Conservation (phyloP, 1,139 yeast species). For the Protomyces lactucae-debilis region DNA sequence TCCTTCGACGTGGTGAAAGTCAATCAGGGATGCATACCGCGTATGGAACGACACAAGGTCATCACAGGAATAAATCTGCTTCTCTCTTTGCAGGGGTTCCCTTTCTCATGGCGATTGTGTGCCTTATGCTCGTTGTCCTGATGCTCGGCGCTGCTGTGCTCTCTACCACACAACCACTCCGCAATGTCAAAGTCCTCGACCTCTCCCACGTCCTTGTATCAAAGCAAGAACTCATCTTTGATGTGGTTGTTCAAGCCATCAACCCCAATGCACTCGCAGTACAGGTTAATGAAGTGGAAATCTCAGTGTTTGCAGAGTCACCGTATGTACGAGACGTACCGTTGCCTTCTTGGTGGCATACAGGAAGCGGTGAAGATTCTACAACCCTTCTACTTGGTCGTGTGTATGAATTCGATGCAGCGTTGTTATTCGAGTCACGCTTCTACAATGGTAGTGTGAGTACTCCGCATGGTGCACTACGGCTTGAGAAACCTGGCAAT, state of each 20-base stretch:
- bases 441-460: conserved; percentile 44
- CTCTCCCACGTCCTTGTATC: conserved; percentile 72
- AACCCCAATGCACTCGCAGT: conserved; percentile 84
- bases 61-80: background rate
- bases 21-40: conserved; percentile 8
- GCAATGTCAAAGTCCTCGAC: conserved; percentile 55
- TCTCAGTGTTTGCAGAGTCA: conserved; percentile 85
- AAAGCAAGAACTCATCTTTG: conserved; percentile 79
- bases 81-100: background rate
- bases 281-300: conserved; percentile 58
- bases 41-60: background rate
- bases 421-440: conserved; percentile 72
- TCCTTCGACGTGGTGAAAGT: conserved; percentile 5
- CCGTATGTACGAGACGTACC: conserved; percentile 44
- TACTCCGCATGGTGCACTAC: conserved; percentile 62
- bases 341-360: background rate
- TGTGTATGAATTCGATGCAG: conserved; percentile 61
- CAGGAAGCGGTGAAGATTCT: conserved; percentile 28
- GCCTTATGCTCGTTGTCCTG: conserved; percentile 20
- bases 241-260: conserved; percentile 67
- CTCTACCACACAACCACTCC: conserved; percentile 85
- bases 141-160: conserved; percentile 46
- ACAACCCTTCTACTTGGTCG: conserved; percentile 75
- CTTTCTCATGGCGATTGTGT: conserved; percentile 18
- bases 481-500: conserved; percentile 71